Conservation (phyloP, 345 rosid genomes). For the Zanthoxylum bungeanum region DNA sequence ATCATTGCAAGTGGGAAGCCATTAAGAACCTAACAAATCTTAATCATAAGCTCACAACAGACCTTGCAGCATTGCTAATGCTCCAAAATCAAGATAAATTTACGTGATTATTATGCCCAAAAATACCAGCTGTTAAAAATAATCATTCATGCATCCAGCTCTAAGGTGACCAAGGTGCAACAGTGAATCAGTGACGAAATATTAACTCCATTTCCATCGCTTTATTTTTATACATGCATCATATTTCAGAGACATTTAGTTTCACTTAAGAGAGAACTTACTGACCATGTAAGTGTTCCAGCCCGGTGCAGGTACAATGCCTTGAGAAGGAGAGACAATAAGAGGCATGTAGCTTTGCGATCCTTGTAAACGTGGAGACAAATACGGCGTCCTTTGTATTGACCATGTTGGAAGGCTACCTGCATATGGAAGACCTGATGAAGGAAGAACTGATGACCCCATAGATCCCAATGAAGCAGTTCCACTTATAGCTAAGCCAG, state of each 20-base stretch:
- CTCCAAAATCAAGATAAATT: neutral
- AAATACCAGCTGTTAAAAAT: too few species aligned
- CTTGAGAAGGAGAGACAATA: slow-evolving; percentile 58
- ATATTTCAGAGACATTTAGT: slow-evolving; percentile 4
- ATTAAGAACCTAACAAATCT: neutral
- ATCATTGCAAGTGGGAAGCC: neutral
- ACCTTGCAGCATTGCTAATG: neutral
- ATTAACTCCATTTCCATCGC: neutral
- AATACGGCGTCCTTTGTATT: slow-evolving; percentile 48
- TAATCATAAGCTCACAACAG: neutral
- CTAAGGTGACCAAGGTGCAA: neutral
- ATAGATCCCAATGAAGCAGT: slow-evolving; percentile 35
- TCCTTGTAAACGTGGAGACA: slow-evolving; percentile 43
- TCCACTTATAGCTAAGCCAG: slow-evolving; percentile 34
- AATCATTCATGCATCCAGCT: too few species aligned
- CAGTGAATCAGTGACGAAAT: neutral
- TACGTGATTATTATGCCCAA: neutral
- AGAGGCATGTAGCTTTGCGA: slow-evolving; percentile 54
- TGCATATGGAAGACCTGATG: slow-evolving; percentile 51
- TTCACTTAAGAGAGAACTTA: slow-evolving; percentile 12
- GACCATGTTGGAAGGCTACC: slow-evolving; percentile 60
- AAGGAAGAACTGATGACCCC: slow-evolving; percentile 41
- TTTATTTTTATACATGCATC: neutral
- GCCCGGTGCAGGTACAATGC: slow-evolving; percentile 49
- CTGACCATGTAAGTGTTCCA: slow-evolving; percentile 76